Conservation (phyloP, 768 basidiomycete genomes). For the Asterophora parasitica region DNA sequence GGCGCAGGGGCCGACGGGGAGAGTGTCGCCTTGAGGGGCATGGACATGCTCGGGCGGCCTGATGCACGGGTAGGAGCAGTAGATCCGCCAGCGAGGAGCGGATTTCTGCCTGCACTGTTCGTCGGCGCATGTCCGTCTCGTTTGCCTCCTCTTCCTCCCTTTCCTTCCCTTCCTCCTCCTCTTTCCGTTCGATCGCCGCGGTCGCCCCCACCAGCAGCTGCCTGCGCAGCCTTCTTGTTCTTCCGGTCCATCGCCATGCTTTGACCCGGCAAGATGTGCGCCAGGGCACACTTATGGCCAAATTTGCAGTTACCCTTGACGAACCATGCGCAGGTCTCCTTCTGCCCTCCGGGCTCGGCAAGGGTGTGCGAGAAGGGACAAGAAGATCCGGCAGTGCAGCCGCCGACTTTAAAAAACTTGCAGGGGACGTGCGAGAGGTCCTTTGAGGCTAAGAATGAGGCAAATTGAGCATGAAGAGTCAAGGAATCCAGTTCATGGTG, state of each 20-base stretch:
- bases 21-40: constrained; percentile 66
- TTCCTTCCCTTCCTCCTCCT: constrained; percentile 22
- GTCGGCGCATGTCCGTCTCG: constrained; percentile 27
- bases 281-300: constrained; percentile 82
- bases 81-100: constrained; percentile 47
- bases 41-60: constrained; percentile 56
- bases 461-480: background rate
- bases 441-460: constrained; percentile 46
- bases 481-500: background rate
- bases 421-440: constrained; percentile 96
- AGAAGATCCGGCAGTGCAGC: constrained; percentile 88
- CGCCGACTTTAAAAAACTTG: constrained; percentile 94
- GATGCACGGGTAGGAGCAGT: constrained; percentile 60
- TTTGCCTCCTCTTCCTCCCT: constrained; percentile 32
- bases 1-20: constrained; percentile 79
- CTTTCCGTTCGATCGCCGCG: constrained; percentile 25
- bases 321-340: constrained; percentile 85
- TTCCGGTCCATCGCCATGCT: constrained; percentile 94
- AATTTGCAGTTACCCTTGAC: constrained; percentile 85
- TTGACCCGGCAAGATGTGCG: constrained; percentile 92
- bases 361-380: constrained; percentile 91
- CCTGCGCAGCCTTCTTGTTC: constrained; percentile 91
- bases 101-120: constrained; percentile 30
- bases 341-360: constrained; percentile 70
- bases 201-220: constrained; percentile 32